Conservation (phyloP, 2,329 filamentous ascomycete species). For the Paraphaeosphaeria minitans region DNA sequence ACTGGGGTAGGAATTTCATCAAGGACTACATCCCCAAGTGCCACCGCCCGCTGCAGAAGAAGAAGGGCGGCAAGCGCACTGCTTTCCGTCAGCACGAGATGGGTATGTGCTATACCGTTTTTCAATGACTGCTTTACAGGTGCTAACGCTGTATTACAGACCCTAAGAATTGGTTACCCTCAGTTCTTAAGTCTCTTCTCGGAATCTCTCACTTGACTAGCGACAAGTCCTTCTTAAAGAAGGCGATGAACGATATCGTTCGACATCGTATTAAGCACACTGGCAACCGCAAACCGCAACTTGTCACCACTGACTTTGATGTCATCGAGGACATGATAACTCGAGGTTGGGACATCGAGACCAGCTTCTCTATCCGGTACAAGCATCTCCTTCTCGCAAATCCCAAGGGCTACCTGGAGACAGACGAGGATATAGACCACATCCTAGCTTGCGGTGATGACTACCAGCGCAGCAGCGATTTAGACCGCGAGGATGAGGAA, state of each 20-base stretch:
- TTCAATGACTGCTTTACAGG: neutral
- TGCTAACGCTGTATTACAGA: slow-evolving; percentile 11
- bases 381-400: slow-evolving; percentile 37
- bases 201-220: slow-evolving; percentile 29
- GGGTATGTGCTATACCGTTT: neutral
- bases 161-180: slow-evolving; percentile 37
- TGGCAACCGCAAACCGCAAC: slow-evolving; percentile 39
- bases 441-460: slow-evolving; percentile 23
- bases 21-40: slow-evolving; percentile 35
- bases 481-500: slow-evolving; percentile 13
- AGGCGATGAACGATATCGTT: slow-evolving; percentile 35
- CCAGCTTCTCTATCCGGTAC: slow-evolving; percentile 36
- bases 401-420: slow-evolving; percentile 18
- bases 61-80: slow-evolving; percentile 22
- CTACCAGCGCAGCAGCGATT: slow-evolving; percentile 3
- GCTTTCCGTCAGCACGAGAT: slow-evolving; percentile 28
- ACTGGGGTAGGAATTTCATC: slow-evolving; percentile 38
- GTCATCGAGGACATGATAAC: slow-evolving; percentile 41
- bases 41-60: slow-evolving; percentile 35
- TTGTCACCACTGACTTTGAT: slow-evolving; percentile 40
- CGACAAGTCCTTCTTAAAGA: slow-evolving; percentile 29
- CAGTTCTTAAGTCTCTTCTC: slow-evolving; percentile 34
- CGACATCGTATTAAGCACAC: slow-evolving; percentile 38
- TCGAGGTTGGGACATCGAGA: slow-evolving; percentile 28
- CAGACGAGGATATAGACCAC: slow-evolving; percentile 30